Evolutionary conservation across 208 protist genomes (phyloP), one percentile per base, ranked within the genome.

Genomic region (Crithidia acanthocephali): DNA sequence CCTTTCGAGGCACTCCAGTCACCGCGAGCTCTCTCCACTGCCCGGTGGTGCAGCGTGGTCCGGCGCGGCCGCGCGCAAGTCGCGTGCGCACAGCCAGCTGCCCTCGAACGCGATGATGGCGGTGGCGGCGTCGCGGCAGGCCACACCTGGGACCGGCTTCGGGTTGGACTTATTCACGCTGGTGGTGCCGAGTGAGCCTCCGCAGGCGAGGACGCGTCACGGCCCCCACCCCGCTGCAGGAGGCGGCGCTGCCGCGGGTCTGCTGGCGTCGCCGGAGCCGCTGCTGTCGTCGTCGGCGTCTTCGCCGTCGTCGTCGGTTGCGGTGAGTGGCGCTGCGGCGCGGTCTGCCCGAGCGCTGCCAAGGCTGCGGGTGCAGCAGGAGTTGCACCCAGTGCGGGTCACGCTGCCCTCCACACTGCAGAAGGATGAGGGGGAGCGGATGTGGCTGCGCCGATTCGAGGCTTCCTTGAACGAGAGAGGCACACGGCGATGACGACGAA

Each of bases 301-400:
- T 40, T 18, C 32, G 44, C 33, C 27, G 47, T 10, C 68, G 15
- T 18, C 30, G 27, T 18, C 48, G 20, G 35, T 37, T n/a, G 44
- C 44, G 9, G 44, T 15, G 44, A n/a, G 9, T 18, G 67, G 52
- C n/a, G 51, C 75, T 7, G 40, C 81, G 28, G 27, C 62, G 37
- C 37, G 65, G 20, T 63, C 44, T 27, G 44, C 72, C 11, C 45
- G 72, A 23, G 64, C 58, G 28, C 59, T 86, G 25, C 77, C 81
- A 9, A 67, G 62, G 23, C 55, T 88, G 11, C 78, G 83, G 0
- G 57, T 80, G 47, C 69, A 77, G 16, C 83, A 91, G 61, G 53
- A 79, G 13, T 56, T 92, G 25, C 68, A 85, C 45, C 85, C 80
- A 20, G 74, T 95, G n/a, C 65, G 72, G 16, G 77, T 95, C 44